These are phyloP conservation scores for Pseudocercospora fuligena DNA, from an alignment of 2,329 filamentous ascomycete genomes.

Conservation along the genomic window DNA sequence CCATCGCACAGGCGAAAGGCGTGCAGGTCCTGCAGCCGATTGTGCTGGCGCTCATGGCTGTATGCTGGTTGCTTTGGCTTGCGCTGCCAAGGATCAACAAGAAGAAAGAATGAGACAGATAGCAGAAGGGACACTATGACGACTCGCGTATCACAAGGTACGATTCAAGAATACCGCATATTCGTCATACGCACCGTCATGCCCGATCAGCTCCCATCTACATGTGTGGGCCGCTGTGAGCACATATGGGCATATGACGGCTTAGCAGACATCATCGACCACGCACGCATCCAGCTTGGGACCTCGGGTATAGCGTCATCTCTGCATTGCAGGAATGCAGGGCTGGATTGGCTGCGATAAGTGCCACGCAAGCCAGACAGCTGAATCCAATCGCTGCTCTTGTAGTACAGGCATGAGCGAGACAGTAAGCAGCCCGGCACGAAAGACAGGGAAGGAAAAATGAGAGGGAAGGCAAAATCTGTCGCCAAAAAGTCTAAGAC, in stretches of 20 bases:
- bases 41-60: conserved; percentile 58
- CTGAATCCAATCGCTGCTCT: neutral
- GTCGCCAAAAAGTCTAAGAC: neutral
- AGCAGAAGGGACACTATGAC: too few species aligned
- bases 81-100: conserved; percentile 52
- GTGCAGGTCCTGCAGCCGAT: conserved; percentile 66
- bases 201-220: neutral
- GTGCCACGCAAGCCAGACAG: neutral
- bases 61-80: conserved; percentile 59
- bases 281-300: neutral
- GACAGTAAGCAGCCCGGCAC: too few species aligned
- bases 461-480: too few species aligned
- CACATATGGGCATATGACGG: neutral
- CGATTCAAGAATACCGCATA: neutral
- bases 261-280: neutral
- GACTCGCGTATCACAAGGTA: neutral
- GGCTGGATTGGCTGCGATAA: neutral
- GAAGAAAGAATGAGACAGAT: conserved; percentile 43
- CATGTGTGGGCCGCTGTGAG: neutral
- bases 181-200: neutral
- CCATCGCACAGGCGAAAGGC: conserved; percentile 66
- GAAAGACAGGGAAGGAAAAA: neutral
- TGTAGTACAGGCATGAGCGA: neutral
- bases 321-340: neutral
- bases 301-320: neutral